Conservation (phyloP, 2,329 filamentous ascomycete genomes). For the Shiraia bambusicola region DNA sequence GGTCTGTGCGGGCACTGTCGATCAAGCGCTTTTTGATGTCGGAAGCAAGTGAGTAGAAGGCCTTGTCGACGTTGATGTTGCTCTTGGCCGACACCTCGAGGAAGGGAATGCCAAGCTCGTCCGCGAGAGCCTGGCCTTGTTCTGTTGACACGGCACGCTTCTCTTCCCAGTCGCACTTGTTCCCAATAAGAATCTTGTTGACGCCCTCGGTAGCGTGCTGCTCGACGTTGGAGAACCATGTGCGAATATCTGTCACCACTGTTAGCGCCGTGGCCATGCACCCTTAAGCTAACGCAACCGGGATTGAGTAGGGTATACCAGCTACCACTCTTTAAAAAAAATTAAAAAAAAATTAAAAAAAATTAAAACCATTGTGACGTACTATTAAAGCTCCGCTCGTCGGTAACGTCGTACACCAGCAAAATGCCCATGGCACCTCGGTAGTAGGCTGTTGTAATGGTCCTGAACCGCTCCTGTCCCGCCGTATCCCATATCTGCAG, state of each 20-base stretch:
- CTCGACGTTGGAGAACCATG: slow-evolving; percentile 99
- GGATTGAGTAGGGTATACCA: no score
- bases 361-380: no score
- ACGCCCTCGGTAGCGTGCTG: slow-evolving; percentile 98
- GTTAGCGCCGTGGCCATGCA: slow-evolving; percentile 18
- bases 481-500: slow-evolving; percentile 99
- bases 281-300: neutral
- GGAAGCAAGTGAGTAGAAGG: slow-evolving; percentile 90
- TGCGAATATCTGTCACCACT: slow-evolving; percentile 77
- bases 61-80: slow-evolving; percentile 99
- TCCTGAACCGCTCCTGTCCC: slow-evolving; percentile 96
- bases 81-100: slow-evolving; percentile 98
- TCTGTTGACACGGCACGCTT: slow-evolving; percentile 93
- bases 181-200: slow-evolving; percentile 99
- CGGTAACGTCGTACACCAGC: slow-evolving; percentile 97
- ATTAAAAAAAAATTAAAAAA: no score
- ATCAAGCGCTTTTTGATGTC: slow-evolving; percentile 99
- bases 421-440: slow-evolving; percentile 97
- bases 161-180: slow-evolving; percentile 99
- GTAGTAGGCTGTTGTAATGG: slow-evolving; percentile 98
- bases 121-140: slow-evolving; percentile 86
- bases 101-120: slow-evolving; percentile 96
- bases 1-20: slow-evolving; percentile 79
- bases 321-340: no score
- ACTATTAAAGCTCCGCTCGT: slow-evolving; percentile 95